phyloP scores from a whole-genome alignment of 495 filamentous ascomycete genomes.

The Trichoderma gamsii region DNA sequence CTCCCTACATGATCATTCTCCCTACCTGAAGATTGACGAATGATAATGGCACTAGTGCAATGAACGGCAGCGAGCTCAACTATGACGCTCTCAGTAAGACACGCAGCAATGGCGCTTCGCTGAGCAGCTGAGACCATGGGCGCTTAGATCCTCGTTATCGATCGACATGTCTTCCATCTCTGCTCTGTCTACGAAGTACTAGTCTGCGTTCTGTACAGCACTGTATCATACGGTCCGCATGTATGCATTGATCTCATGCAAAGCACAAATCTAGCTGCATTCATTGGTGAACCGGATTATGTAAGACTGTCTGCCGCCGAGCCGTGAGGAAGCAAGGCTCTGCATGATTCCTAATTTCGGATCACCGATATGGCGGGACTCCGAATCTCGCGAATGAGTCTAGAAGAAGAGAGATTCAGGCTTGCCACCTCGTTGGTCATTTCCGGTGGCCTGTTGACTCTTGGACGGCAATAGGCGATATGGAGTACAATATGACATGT shows the following conservation, averaged over 20 bases:
- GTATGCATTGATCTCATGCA: neutral
- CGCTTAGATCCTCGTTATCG: neutral
- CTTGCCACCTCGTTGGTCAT: conserved; percentile 2
- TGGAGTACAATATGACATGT: neutral
- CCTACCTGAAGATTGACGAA: neutral
- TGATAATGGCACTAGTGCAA: neutral
- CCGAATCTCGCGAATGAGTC: conserved; percentile 2
- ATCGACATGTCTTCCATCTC: neutral
- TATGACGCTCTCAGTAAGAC: neutral
- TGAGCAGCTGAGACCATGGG: neutral
- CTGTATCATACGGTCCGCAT: neutral
- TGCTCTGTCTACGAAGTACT: too few relatives aligned
- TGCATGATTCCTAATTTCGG: conserved; percentile 7
- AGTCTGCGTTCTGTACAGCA: too few relatives aligned
- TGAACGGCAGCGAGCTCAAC: neutral
- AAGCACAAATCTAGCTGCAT: neutral
- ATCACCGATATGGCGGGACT: conserved; percentile 6
- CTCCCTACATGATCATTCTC: neutral
- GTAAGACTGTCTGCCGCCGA: neutral
- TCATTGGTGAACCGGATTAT: neutral
- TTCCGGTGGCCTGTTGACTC: conserved; percentile 3
- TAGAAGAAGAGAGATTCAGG: neutral
- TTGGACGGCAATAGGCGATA: neutral
- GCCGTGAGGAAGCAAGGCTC: neutral
- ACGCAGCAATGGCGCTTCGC: neutral